phyloP scores from a whole-genome alignment of 2,329 filamentous ascomycete genomes.

The Fusarium vanettenii region DNA sequence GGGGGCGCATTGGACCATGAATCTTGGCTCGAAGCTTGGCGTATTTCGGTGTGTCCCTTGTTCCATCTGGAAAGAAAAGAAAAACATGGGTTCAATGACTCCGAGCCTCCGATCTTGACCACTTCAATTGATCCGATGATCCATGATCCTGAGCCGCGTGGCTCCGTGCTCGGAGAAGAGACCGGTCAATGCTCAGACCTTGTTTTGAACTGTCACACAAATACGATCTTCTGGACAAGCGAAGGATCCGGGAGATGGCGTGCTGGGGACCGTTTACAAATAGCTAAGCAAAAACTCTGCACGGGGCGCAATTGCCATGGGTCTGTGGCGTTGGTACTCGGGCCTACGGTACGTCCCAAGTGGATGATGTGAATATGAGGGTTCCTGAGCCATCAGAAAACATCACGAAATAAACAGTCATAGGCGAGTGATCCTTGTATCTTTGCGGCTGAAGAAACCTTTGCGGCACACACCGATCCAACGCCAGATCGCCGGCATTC shows the following conservation, averaged over 20 bases:
- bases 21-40: background rate
- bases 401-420: conserved; percentile 13
- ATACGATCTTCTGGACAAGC: background rate
- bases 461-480: conserved; percentile 10
- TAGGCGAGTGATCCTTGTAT: background rate
- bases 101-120: background rate
- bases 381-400: conserved; percentile 6
- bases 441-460: conserved; percentile 1
- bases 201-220: background rate
- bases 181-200: background rate
- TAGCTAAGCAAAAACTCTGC: background rate
- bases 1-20: background rate
- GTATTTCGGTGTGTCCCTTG: background rate
- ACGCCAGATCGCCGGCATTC: conserved; percentile 4
- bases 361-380: background rate
- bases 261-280: background rate
- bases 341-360: background rate
- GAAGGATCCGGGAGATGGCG: background rate
- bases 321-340: background rate
- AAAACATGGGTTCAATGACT: background rate
- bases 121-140: background rate
- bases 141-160: background rate
- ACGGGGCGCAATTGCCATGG: background rate
- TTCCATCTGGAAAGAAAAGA: background rate
- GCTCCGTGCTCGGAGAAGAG: background rate